A percentile compares a stretch with the other conserved stretches of the same genome.
These are phyloP conservation scores for Venturia oleaginea DNA, from an alignment of 2,329 filamentous ascomycete genomes.

Conservation along the genomic window DNA sequence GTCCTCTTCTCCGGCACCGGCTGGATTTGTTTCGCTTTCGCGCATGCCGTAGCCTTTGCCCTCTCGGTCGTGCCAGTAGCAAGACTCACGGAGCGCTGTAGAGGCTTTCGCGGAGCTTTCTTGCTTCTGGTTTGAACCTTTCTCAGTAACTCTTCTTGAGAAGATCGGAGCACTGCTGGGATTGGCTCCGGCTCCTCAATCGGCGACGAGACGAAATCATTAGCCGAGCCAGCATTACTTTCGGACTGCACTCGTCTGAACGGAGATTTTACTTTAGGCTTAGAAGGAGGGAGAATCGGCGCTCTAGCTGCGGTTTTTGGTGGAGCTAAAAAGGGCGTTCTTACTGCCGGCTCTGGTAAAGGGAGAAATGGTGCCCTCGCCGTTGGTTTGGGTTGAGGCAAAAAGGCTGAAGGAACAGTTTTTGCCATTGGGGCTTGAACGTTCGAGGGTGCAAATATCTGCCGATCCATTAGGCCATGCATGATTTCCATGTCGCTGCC, in stretches of 20 bases:
- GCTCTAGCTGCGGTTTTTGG: not conserved
- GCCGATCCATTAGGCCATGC: slow-evolving; percentile 24
- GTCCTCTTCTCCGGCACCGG: not conserved
- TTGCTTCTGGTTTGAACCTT: slow-evolving; percentile 19
- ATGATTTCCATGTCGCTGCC: slow-evolving; percentile 20
- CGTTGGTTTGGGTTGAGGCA: not conserved
- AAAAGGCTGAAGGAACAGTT: not conserved
- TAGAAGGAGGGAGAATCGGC: not conserved
- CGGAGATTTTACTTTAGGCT: not conserved
- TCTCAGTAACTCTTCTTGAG: slow-evolving; percentile 15
- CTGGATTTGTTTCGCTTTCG: slow-evolving; percentile 26
- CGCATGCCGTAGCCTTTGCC: slow-evolving; percentile 15
- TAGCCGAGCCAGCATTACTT: not conserved
- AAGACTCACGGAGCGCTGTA: slow-evolving; percentile 24
- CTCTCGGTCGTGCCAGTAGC: slow-evolving; percentile 19
- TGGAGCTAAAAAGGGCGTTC: not conserved
- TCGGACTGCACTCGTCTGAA: slow-evolving; percentile 15
- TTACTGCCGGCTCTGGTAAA: not conserved
- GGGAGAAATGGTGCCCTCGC: not conserved
- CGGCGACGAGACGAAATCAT: not conserved
- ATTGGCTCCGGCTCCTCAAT: not conserved
- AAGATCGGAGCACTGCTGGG: not conserved
- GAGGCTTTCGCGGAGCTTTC: slow-evolving; percentile 25
- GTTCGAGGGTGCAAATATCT: not conserved
- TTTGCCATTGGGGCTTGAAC: not conserved